A percentile compares a stretch with the other conserved stretches of the same genome.
Evolutionary conservation across 78 protist genomes (phyloP).

Genomic region (Chrysochromulina parva): DNA sequence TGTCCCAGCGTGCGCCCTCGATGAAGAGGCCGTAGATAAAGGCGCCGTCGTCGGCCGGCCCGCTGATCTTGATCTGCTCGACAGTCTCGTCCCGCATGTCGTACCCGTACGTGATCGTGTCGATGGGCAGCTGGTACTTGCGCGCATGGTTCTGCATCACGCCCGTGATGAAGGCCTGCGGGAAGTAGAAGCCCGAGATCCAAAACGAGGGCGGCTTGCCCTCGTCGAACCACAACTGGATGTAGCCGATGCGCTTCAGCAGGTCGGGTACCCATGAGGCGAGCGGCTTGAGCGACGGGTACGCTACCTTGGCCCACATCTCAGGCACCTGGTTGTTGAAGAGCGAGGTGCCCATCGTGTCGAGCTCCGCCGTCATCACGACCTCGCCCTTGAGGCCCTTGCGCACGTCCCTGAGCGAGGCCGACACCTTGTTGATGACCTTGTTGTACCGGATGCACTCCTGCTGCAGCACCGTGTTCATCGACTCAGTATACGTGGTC

Average conservation of each 20-base stretch:
- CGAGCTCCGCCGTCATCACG: slow-evolving; percentile 76
- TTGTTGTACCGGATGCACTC: slow-evolving; percentile 74
- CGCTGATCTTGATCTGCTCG: background rate
- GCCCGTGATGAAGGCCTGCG: slow-evolving; percentile 91
- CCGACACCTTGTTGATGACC: slow-evolving; percentile 39
- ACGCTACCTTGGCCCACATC: slow-evolving; percentile 57
- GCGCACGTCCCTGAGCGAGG: slow-evolving; percentile 43
- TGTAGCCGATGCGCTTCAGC: background rate
- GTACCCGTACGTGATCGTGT: slow-evolving; percentile 53
- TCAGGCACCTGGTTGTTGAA: slow-evolving; percentile 49
- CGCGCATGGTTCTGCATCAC: slow-evolving; percentile 80
- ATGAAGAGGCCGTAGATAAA: background rate
- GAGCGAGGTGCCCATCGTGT: slow-evolving; percentile 57
- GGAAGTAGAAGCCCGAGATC: slow-evolving; percentile 87
- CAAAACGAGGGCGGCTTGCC: slow-evolving; percentile 72
- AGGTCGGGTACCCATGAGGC: slow-evolving; percentile 78
- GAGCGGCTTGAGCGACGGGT: slow-evolving; percentile 76
- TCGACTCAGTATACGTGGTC: slow-evolving; percentile 55
- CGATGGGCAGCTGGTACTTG: slow-evolving; percentile 53
- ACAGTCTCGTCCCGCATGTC: background rate
- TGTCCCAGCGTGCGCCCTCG: slow-evolving; percentile 61
- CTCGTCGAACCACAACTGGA: slow-evolving; percentile 67
- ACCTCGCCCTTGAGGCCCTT: slow-evolving; percentile 74
- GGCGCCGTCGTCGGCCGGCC: background rate
- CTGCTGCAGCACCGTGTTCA: slow-evolving; percentile 81